Base-by-base conservation (phyloP, 139 green algal genomes). In the Chlorella sp. region DNA sequence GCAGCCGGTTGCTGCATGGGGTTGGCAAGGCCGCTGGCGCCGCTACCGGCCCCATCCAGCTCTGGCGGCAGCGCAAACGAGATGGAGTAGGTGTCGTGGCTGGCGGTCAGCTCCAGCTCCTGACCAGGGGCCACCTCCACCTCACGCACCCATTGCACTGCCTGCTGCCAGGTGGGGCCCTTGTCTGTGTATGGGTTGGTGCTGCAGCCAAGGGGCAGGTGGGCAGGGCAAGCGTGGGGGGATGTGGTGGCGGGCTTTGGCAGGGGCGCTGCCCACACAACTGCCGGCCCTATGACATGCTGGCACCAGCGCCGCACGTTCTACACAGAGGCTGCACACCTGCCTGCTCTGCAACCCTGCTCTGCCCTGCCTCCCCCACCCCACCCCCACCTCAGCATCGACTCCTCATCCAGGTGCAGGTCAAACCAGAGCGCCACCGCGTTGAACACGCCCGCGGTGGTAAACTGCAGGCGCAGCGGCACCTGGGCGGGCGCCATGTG, bases 401-500 rank as follows among this genome's bases (percentile, higher is more conserved):
- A 82, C 41, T 93, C 86, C 71, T 95, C 90, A 78, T 93, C 92
- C 82, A 96, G 81, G 28, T 95, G 85, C 36, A 97, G 88, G 38
- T 95, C 89, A 78, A 97, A 97, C 94, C 94, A 97, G 56, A 96
- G 95, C 18, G 94, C 94, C 26, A 97, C 82, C 20, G 94, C 94
- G 76, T 96, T 97, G 85, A 88, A 92, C 23, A 92, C 84, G 16
- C 93, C 91, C 13, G 60, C 63, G 13, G 21, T 15, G 26, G 30
- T 63, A 34, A 68, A 89, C 3, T 9, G 11, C 34, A 86, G 51
- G 25, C 76, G 25, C 15, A 88, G 75, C 5, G 5, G 17, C 38
- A 44, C 63, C 67, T 89, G n/a, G 4, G 64, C 51, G 17, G 90
- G 87, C 63, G 73, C 21, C 86, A 96, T 90, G 75, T 91, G 91